Percentiles rank a stretch among this genome's conserved stretches.
Evolutionary conservation across 306 rosid genomes (phyloP).

Genomic region (Nissolia schottii): DNA sequence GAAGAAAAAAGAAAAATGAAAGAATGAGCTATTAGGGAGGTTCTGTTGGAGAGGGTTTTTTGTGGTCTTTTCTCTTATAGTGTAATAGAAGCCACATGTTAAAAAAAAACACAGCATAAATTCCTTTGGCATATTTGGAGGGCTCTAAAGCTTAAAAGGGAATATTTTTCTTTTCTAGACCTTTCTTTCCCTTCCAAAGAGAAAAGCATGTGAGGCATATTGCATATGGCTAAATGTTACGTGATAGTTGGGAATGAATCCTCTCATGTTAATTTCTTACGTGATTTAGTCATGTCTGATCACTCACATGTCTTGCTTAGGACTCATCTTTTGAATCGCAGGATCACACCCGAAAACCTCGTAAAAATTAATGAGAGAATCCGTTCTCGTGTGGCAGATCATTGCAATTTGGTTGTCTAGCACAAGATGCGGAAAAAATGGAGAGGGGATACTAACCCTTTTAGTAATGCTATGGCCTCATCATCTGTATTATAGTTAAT

Average conservation of each 20-base stretch:
- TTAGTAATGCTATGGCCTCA: conserved; percentile 10
- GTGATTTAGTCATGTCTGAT: too few species aligned
- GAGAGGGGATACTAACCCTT: conserved; percentile 17
- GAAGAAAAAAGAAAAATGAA: too few species aligned
- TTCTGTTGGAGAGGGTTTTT: conserved; percentile 32
- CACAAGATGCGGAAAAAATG: conserved; percentile 36
- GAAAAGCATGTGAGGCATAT: conserved; percentile 39
- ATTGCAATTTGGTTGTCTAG: conserved; percentile 24
- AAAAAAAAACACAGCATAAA: conserved; percentile 51
- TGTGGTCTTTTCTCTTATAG: conserved; percentile 45
- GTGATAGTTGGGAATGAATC: too few species aligned
- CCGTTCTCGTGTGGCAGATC: conserved; percentile 30
- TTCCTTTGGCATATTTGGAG: conserved; percentile 63
- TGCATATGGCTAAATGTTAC: conserved; percentile 25
- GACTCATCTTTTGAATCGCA: too few species aligned
- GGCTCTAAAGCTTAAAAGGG: conserved; percentile 64
- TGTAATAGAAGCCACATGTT: conserved; percentile 35
- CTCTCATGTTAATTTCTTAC: too few species aligned
- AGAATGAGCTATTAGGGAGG: conserved; percentile 20
- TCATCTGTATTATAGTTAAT: not conserved
- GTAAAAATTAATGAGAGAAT: too few species aligned
- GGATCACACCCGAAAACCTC: too few species aligned
- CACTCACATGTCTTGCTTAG: too few species aligned
- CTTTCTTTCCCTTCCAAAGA: conserved; percentile 26
- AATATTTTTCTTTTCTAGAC: conserved; percentile 53